phyloP scores from a whole-genome alignment of 768 basidiomycete species.

The Xerocomellus chrysenteron region DNA sequence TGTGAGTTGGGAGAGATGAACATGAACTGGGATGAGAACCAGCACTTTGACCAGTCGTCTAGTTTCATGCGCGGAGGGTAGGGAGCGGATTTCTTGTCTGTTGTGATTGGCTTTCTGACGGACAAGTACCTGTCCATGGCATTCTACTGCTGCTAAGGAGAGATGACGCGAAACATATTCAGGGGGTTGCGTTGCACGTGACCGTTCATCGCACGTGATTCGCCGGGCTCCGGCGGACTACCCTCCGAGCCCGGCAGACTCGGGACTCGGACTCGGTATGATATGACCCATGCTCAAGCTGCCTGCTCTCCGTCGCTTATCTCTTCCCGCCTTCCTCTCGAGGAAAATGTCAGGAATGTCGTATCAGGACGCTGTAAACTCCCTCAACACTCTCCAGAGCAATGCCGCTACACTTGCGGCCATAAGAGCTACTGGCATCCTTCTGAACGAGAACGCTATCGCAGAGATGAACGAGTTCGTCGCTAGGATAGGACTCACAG shows the following conservation, averaged over 20 bases:
- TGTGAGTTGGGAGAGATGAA: conserved; percentile 5
- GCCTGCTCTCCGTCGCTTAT: conserved; percentile 3
- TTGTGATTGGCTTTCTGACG: conserved; percentile 19
- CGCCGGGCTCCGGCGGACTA: not conserved
- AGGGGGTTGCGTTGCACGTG: conserved; percentile 14
- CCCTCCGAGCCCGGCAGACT: not conserved
- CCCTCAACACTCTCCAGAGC: conserved; percentile 80
- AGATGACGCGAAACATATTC: not conserved
- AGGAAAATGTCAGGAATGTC: conserved; percentile 53
- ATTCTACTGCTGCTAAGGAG: not conserved
- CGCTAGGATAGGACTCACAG: conserved; percentile 79
- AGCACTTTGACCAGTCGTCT: conserved; percentile 18
- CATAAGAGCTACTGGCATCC: conserved; percentile 66
- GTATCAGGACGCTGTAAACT: conserved; percentile 71
- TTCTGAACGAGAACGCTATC: conserved; percentile 57
- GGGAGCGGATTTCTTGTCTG: conserved; percentile 5
- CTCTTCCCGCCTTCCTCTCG: conserved; percentile 8
- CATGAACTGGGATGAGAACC: not conserved
- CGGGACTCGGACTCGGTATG: not conserved
- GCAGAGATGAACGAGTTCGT: conserved; percentile 92
- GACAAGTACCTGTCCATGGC: conserved; percentile 31
- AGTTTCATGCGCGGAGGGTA: conserved; percentile 13
- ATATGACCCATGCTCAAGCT: conserved; percentile 8
- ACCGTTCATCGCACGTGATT: not conserved
- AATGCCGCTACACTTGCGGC: conserved; percentile 93